These are phyloP conservation scores for Fusarium sp. DNA, from an alignment of 2,329 filamentous ascomycete genomes.

Conservation along the genomic window DNA sequence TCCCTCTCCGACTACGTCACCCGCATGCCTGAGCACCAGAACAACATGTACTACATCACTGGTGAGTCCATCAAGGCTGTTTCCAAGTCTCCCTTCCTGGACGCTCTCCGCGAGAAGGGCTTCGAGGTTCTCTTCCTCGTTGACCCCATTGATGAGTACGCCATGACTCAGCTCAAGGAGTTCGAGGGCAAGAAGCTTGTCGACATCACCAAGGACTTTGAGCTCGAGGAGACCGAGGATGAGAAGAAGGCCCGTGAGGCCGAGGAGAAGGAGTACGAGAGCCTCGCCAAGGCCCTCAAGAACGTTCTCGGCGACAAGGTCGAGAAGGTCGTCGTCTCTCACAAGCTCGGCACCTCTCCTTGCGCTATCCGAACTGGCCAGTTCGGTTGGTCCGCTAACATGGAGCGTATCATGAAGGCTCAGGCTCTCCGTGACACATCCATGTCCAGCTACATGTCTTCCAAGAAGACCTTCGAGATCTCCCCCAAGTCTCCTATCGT, in stretches of 20 bases:
- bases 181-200: conserved; percentile 99
- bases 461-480: conserved; percentile 99
- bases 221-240: conserved; percentile 99
- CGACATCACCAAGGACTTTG: conserved; percentile 99
- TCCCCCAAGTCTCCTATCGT: conserved; percentile 98
- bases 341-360: conserved; percentile 94
- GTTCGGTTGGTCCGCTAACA: conserved; percentile 99
- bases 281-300: conserved; percentile 95
- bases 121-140: conserved; percentile 99
- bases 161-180: conserved; percentile 99
- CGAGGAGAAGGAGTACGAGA: conserved; percentile 98
- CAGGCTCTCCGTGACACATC: conserved; percentile 99
- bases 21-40: conserved; percentile 99
- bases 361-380: conserved; percentile 99
- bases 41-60: conserved; percentile 99
- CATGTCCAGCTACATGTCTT: conserved; percentile 99
- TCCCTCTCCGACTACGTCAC: conserved; percentile 98
- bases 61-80: conserved; percentile 99
- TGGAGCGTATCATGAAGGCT: conserved; percentile 99
- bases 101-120: conserved; percentile 97
- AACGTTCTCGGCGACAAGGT: conserved; percentile 99
- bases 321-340: conserved; percentile 98
- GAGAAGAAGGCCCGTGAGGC: conserved; percentile 96
- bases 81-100: conserved; percentile 97
- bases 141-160: conserved; percentile 99